Conservation (phyloP, 352 stramenopile genomes). For the Salisapilia sapeloensis region DNA sequence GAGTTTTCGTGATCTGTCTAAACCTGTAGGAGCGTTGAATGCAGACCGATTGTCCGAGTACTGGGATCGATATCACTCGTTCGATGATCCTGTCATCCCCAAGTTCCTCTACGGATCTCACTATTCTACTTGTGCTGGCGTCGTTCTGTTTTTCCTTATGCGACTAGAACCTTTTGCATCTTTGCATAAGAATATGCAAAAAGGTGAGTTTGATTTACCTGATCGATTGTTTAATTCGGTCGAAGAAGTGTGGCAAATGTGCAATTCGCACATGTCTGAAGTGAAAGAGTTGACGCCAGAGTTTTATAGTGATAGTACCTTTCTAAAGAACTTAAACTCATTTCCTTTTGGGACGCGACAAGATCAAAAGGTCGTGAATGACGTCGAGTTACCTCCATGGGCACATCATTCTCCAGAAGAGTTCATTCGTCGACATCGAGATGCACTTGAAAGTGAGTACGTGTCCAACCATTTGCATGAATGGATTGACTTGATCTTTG, state of each 20-base stretch:
- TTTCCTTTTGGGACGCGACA: constrained; percentile 90
- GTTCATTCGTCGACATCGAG: constrained; percentile 92
- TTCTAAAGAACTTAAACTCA: constrained; percentile 92
- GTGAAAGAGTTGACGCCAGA: constrained; percentile 99
- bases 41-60: constrained; percentile 84
- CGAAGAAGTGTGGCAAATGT: constrained; percentile 93
- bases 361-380: constrained; percentile 63
- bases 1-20: constrained; percentile 94
- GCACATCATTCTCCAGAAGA: constrained; percentile 87
- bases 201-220: constrained; percentile 93
- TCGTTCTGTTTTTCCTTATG: constrained; percentile 98
- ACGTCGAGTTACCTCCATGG: constrained; percentile 96
- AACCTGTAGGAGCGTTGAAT: constrained; percentile 97
- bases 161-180: constrained; percentile 96
- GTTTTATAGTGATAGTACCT: constrained; percentile 91
- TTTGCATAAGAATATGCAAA: constrained; percentile 93
- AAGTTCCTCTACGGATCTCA: constrained; percentile 87
- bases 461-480: constrained; percentile 94
- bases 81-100: constrained; percentile 78
- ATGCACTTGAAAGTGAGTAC: constrained; percentile 96
- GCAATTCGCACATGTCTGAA: constrained; percentile 93
- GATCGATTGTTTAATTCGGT: constrained; percentile 97
- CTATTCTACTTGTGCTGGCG: constrained; percentile 94
- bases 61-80: constrained; percentile 90
- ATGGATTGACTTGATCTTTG: constrained; percentile 99